These are phyloP conservation scores for Colletotrichum aenigma DNA, from an alignment of 2,329 filamentous ascomycete genomes.

Conservation along the genomic window DNA sequence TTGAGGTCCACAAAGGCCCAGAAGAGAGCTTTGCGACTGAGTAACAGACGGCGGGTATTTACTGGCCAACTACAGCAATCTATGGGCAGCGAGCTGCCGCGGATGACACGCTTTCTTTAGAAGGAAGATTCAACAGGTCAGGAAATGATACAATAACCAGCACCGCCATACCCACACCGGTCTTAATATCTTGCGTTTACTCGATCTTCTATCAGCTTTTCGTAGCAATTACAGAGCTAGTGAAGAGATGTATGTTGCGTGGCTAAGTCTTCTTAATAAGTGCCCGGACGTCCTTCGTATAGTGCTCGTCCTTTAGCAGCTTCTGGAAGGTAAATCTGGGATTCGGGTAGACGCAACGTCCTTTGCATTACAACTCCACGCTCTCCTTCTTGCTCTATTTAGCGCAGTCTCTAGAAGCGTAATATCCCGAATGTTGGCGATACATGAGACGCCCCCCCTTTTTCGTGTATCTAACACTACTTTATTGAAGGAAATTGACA, in stretches of 20 bases:
- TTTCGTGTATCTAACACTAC: too few species aligned
- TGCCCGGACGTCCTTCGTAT: neutral
- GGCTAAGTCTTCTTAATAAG: neutral
- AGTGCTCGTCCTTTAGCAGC: neutral
- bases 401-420: neutral
- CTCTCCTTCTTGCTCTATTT: neutral
- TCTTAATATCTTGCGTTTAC: neutral
- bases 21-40: neutral
- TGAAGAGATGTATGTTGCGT: neutral
- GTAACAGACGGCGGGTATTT: neutral
- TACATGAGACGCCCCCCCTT: too few species aligned
- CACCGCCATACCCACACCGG: neutral
- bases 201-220: neutral
- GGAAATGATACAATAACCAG: neutral
- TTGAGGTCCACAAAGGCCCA: neutral
- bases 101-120: neutral
- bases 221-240: neutral
- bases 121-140: neutral
- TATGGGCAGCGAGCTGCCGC: neutral
- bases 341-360: neutral
- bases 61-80: neutral
- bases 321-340: neutral
- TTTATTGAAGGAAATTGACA: too few species aligned
- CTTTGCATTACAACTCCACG: neutral
- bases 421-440: neutral